Conservation (phyloP, 2,329 filamentous ascomycete genomes). For the Curvularia verruculosa region DNA sequence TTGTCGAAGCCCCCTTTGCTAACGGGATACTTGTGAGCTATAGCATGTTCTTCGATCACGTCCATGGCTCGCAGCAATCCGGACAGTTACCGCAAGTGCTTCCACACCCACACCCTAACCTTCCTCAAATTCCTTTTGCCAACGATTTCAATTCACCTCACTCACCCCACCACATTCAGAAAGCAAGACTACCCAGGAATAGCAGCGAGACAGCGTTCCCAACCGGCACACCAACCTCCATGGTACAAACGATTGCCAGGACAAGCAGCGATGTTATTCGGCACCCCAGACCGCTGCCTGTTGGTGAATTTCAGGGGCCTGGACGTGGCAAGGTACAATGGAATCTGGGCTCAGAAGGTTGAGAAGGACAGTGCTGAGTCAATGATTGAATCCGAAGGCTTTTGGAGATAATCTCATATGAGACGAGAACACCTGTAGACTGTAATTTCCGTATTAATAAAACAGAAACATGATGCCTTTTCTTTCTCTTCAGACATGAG, state of each 20-base stretch:
- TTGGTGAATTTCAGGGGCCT: constrained; percentile 23
- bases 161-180: constrained; percentile 30
- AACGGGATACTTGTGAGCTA: constrained; percentile 1
- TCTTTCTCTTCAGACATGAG: neutral
- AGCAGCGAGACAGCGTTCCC: constrained; percentile 33
- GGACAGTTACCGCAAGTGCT: constrained; percentile 6
- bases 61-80: constrained; percentile 8
- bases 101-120: neutral
- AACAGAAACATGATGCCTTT: neutral
- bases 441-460: neutral
- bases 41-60: constrained; percentile 13
- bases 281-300: constrained; percentile 35
- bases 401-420: neutral
- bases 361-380: neutral
- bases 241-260: constrained; percentile 23
- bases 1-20: neutral
- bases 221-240: constrained; percentile 16
- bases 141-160: constrained; percentile 29
- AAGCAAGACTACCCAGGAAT: constrained; percentile 23
- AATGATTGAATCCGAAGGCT: neutral
- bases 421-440: neutral
- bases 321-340: constrained; percentile 41
- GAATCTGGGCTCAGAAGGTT: constrained; percentile 43
- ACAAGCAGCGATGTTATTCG: constrained; percentile 39
- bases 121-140: constrained; percentile 13